Conservation (phyloP, 257 asterid genomes). For the Prunella vulgaris region DNA sequence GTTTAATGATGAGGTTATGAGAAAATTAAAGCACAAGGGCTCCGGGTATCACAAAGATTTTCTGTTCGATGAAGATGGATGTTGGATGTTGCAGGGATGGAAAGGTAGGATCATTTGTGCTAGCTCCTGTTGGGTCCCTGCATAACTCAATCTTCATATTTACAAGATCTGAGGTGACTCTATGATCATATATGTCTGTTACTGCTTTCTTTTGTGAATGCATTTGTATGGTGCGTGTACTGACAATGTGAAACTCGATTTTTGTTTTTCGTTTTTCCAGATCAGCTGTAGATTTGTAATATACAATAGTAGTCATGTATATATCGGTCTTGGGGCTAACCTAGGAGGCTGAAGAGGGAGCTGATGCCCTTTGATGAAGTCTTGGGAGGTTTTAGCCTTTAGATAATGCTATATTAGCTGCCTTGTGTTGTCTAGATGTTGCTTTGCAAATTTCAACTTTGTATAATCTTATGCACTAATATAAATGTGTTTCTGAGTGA, state of each 20-base stretch:
- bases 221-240: not conserved
- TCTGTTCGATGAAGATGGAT: conserved; percentile 62
- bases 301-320: not conserved
- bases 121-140: conserved; percentile 76
- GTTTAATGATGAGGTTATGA: conserved; percentile 40
- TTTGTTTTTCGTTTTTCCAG: not conserved
- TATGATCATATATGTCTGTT: not conserved
- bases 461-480: not conserved
- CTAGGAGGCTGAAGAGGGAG: conserved; percentile 19
- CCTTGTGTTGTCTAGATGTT: not conserved
- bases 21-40: conserved; percentile 48
- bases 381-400: conserved; percentile 5
- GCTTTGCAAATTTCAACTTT: not conserved
- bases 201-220: not conserved
- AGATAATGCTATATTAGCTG: not conserved
- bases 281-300: not conserved
- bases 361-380: conserved; percentile 10
- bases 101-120: conserved; percentile 73
- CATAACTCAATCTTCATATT: conserved; percentile 19
- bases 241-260: not conserved
- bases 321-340: conserved; percentile 1
- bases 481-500: not conserved
- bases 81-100: conserved; percentile 97
- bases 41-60: conserved; percentile 65
- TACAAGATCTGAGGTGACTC: conserved; percentile 23